These are phyloP conservation scores for Escovopsis sp. DNA, from an alignment of 2,329 filamentous ascomycete species.

Conservation along the genomic window DNA sequence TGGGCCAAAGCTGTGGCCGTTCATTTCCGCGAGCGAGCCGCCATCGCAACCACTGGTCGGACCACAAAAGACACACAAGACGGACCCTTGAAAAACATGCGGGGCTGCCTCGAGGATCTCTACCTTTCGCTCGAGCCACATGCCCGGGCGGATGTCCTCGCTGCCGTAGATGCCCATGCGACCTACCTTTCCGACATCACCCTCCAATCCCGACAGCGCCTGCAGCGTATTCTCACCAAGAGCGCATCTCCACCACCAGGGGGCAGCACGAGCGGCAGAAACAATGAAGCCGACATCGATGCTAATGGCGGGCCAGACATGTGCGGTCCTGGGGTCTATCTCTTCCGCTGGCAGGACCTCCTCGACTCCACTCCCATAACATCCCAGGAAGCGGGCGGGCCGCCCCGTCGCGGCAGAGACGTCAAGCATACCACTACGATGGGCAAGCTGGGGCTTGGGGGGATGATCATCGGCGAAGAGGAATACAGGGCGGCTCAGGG, in stretches of 20 bases:
- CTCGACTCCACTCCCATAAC: slow-evolving; percentile 57
- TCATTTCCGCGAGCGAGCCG: slow-evolving; percentile 34
- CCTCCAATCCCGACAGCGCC: slow-evolving; percentile 35
- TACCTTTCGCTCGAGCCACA: slow-evolving; percentile 31
- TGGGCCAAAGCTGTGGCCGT: slow-evolving; percentile 45
- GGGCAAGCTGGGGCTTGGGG: slow-evolving; percentile 28
- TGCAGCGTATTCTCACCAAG: slow-evolving; percentile 40
- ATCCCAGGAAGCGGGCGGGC: slow-evolving; percentile 30
- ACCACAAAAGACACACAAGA: neutral
- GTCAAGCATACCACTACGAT: slow-evolving; percentile 28
- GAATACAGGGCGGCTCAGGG: neutral
- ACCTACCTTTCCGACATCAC: slow-evolving; percentile 43
- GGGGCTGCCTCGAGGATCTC: slow-evolving; percentile 24
- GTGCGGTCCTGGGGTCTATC: slow-evolving; percentile 56
- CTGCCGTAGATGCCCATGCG: slow-evolving; percentile 44
- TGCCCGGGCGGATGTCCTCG: slow-evolving; percentile 30
- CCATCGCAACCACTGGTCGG: too few species aligned
- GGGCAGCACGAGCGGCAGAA: slow-evolving; percentile 3
- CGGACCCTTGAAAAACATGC: slow-evolving; percentile 20
- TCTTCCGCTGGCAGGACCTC: slow-evolving; percentile 57
- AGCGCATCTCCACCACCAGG: slow-evolving; percentile 11
- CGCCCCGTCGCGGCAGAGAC: slow-evolving; percentile 37
- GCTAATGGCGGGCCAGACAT: too few species aligned
- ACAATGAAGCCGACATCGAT: slow-evolving; percentile 17
- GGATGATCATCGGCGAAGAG: slow-evolving; percentile 7